phyloP scores from a whole-genome alignment of 2,329 filamentous ascomycete genomes.

The Graphiopsis chlorocephala region DNA sequence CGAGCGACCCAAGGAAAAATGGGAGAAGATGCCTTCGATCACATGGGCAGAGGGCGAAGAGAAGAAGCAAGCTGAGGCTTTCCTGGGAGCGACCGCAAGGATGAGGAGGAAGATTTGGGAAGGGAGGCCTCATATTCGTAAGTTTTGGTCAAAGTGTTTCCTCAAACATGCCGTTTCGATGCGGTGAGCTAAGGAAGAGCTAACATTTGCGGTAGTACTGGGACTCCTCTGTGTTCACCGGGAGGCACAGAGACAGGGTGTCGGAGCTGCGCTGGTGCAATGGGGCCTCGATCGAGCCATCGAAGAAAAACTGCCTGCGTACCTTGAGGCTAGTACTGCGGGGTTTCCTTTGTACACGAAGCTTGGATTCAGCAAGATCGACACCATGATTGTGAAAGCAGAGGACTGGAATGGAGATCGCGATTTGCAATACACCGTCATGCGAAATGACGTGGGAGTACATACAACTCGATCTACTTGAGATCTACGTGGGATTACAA shows the following conservation, averaged over 20 bases:
- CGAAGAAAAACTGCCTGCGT: not conserved
- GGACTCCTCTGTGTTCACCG: not conserved
- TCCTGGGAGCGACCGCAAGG: not conserved
- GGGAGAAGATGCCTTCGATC: not conserved
- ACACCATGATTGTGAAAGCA: not conserved
- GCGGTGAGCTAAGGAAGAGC: not conserved
- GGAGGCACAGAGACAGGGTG: not conserved
- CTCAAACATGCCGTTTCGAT: not conserved
- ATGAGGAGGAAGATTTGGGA: not conserved
- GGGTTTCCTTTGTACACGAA: not conserved
- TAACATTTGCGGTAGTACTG: not conserved
- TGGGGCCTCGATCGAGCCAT: not conserved
- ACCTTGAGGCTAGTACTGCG: not conserved
- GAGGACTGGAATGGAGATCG: not conserved
- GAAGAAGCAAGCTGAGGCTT: not conserved
- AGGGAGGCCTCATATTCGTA: not conserved
- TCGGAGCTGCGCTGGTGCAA: not conserved
- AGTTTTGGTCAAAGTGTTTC: not conserved
- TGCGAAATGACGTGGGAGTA: not conserved
- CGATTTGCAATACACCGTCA: not conserved
- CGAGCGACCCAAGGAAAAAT: not conserved
- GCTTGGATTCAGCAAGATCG: not conserved
- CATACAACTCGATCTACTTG: not conserved
- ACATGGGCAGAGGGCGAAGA: not conserved
- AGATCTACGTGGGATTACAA: not conserved